Evolutionary conservation across 2,329 filamentous ascomycete genomes (phyloP).

Genomic region (Penicillium sp.): DNA sequence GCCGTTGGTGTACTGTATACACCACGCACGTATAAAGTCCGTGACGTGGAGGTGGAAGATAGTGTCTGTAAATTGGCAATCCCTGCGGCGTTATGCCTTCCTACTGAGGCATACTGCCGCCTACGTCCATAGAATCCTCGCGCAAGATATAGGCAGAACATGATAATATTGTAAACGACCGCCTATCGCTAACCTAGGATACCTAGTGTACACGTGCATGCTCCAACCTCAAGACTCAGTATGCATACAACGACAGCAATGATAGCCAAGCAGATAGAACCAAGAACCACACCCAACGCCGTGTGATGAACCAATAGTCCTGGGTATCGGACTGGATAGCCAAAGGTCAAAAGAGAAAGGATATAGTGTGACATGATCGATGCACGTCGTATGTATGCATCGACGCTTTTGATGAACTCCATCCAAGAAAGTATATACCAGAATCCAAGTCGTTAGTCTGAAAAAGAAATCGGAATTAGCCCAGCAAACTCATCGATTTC

Average conservation of each 20-base stretch:
- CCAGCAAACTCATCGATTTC: conserved; percentile 39
- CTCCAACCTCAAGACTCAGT: background rate
- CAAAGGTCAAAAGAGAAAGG: background rate
- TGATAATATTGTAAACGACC: no score
- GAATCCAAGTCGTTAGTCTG: background rate
- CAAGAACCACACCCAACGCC: conserved; percentile 3
- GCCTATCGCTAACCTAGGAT: no score
- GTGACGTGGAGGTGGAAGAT: no score
- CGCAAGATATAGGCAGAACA: no score
- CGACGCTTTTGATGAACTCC: conserved; percentile 3
- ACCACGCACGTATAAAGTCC: no score
- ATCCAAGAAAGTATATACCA: conserved; percentile 12
- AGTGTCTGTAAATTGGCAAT: no score
- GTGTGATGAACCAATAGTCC: background rate
- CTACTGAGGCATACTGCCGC: no score
- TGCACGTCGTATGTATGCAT: conserved; percentile 9
- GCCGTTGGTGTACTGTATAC: no score
- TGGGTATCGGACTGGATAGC: conserved; percentile 1
- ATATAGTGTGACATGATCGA: conserved; percentile 9
- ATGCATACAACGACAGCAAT: background rate
- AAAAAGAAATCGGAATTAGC: background rate
- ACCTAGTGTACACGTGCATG: conserved; percentile 9
- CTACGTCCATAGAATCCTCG: no score
- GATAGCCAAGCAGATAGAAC: background rate
- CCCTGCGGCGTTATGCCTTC: no score